Conservation (phyloP, 2,329 filamentous ascomycete species). For the Biscogniauxia mediterranea region DNA sequence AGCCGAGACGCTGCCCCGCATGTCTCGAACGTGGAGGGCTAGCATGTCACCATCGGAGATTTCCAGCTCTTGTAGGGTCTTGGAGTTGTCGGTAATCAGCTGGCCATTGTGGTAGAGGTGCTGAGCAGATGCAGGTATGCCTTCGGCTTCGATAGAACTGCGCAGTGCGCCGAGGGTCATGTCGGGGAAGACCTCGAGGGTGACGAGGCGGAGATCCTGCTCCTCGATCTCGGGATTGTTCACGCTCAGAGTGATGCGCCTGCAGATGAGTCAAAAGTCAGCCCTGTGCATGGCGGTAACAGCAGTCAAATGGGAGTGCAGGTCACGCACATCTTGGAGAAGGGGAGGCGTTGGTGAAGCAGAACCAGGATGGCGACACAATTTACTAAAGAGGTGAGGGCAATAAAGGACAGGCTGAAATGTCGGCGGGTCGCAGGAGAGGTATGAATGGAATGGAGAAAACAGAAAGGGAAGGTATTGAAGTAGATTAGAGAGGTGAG, state of each 20-base stretch:
- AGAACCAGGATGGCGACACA: background rate
- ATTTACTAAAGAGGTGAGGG: background rate
- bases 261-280: slow-evolving; percentile 33
- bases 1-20: slow-evolving; percentile 44
- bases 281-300: background rate
- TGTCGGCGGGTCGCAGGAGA: background rate
- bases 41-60: slow-evolving; percentile 92
- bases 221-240: slow-evolving; percentile 63
- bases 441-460: background rate
- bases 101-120: slow-evolving; percentile 89
- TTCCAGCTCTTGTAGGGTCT: slow-evolving; percentile 77
- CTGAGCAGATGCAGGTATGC: slow-evolving; percentile 69
- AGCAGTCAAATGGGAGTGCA: background rate
- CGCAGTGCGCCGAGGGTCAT: slow-evolving; percentile 82
- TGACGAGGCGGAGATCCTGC: slow-evolving; percentile 59
- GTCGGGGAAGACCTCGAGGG: slow-evolving; percentile 66
- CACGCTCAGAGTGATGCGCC: slow-evolving; percentile 74
- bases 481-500: too few species aligned
- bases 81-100: slow-evolving; percentile 71
- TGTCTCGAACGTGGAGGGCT: slow-evolving; percentile 73
- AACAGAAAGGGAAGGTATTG: background rate
- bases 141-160: slow-evolving; percentile 81
- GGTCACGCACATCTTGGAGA: background rate
- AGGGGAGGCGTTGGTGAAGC: background rate
- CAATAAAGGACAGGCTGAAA: background rate